Conservation (phyloP, 2,329 filamentous ascomycete species). For the Penicillium brasilianum region DNA sequence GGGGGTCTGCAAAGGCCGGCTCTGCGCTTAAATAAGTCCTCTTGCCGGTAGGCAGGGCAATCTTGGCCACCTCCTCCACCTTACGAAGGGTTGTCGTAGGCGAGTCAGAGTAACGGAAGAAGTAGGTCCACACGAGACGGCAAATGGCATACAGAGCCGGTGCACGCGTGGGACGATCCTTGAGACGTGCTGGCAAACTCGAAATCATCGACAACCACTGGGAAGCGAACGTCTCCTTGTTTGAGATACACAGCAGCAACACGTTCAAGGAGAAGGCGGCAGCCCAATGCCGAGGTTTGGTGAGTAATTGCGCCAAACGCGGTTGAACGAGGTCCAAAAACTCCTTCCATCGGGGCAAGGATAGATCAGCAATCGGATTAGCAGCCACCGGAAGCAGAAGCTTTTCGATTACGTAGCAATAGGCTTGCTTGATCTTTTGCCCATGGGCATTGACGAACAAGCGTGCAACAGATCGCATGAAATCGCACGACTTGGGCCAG, state of each 20-base stretch:
- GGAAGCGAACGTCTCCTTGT: slow-evolving; percentile 77
- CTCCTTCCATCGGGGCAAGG: slow-evolving; percentile 82
- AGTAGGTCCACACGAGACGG: slow-evolving; percentile 89
- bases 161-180: slow-evolving; percentile 78
- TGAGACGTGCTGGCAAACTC: slow-evolving; percentile 77
- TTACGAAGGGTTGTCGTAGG: slow-evolving; percentile 72
- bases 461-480: slow-evolving; percentile 78
- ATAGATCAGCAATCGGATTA: slow-evolving; percentile 76
- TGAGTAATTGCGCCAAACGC: slow-evolving; percentile 80
- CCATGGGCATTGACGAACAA: slow-evolving; percentile 87
- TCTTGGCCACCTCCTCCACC: slow-evolving; percentile 84
- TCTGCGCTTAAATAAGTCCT: slow-evolving; percentile 83
- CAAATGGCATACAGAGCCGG: slow-evolving; percentile 88
- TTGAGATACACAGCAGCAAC: slow-evolving; percentile 84
- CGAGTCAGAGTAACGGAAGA: slow-evolving; percentile 81
- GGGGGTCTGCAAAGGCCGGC: slow-evolving; percentile 78
- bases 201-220: slow-evolving; percentile 87
- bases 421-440: slow-evolving; percentile 87
- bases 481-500: slow-evolving; percentile 88
- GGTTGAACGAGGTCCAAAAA: slow-evolving; percentile 80
- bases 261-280: slow-evolving; percentile 87
- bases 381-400: slow-evolving; percentile 86
- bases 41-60: slow-evolving; percentile 80
- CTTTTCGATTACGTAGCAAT: slow-evolving; percentile 88
- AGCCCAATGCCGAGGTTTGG: slow-evolving; percentile 90